phyloP scores from a whole-genome alignment of 163 green algal genomes.

The Volvox carteri region DNA sequence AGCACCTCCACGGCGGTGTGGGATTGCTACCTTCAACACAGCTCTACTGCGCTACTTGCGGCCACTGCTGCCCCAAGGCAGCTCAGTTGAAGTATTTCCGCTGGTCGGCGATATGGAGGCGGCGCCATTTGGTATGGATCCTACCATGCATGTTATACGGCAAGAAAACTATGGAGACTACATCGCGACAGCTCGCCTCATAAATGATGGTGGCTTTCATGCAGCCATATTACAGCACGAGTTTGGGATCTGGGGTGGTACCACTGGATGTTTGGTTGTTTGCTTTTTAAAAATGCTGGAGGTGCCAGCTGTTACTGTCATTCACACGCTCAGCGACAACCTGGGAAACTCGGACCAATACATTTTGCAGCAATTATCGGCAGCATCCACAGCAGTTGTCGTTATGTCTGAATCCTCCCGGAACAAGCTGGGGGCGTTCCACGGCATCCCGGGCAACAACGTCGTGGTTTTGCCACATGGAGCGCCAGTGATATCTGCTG shows the following conservation, averaged over 20 bases:
- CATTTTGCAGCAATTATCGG: constrained; percentile 17
- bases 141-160: not conserved
- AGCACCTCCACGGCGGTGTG: not conserved
- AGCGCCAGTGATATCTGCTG: not conserved
- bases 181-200: not conserved
- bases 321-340: constrained; percentile 21
- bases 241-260: constrained; percentile 43
- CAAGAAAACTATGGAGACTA: constrained; percentile 34
- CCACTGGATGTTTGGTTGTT: not conserved
- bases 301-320: constrained; percentile 1
- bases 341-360: not conserved
- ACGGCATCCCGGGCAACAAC: not conserved
- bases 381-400: not conserved
- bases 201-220: constrained; percentile 10
- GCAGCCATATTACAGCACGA: constrained; percentile 42
- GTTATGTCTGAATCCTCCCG: not conserved
- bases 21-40: constrained; percentile 9
- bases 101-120: not conserved
- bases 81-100: constrained; percentile 1
- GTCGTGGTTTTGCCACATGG: constrained; percentile 17
- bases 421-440: constrained; percentile 23
- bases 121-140: not conserved
- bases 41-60: not conserved
- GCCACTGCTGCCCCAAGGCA: constrained; percentile 4
- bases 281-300: constrained; percentile 14